Conservation (phyloP, 768 basidiomycete genomes). For the Pleurotus djamor region DNA sequence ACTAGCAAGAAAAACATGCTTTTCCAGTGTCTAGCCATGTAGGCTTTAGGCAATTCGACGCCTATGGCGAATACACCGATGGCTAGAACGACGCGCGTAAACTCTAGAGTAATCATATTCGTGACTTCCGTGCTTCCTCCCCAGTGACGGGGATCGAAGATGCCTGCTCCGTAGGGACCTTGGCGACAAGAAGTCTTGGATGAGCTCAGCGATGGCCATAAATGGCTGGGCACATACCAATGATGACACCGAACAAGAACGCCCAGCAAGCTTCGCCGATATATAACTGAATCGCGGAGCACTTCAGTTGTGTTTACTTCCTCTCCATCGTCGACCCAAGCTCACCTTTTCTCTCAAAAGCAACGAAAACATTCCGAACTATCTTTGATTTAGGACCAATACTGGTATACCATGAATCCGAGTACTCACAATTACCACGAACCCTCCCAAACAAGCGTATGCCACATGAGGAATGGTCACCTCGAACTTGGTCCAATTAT, state of each 20-base stretch:
- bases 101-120: conserved; percentile 87
- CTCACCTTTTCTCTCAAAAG: conserved; percentile 83
- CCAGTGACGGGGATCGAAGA: conserved; percentile 86
- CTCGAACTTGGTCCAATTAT: conserved; percentile 31
- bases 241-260: conserved; percentile 88
- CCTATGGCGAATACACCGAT: conserved; percentile 98
- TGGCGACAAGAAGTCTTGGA: background rate
- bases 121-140: conserved; percentile 43
- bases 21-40: conserved; percentile 92
- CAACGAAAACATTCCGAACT: conserved; percentile 96
- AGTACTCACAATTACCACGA: conserved; percentile 59
- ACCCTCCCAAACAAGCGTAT: conserved; percentile 66
- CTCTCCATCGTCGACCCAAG: conserved; percentile 8
- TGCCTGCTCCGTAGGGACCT: conserved; percentile 81
- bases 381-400: background rate
- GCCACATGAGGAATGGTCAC: conserved; percentile 58
- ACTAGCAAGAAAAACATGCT: conserved; percentile 82
- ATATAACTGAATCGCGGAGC: conserved; percentile 53
- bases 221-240: conserved; percentile 48
- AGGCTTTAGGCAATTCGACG: conserved; percentile 95
- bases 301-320: background rate
- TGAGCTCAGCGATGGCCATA: conserved; percentile 9
- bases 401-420: background rate
- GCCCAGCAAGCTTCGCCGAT: conserved; percentile 97
- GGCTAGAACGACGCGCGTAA: conserved; percentile 90